Evolutionary conservation across 2,329 filamentous ascomycete genomes (phyloP), one percentile per base, ranked within the genome.

Genomic region (Sclerotinia spermophila): DNA sequence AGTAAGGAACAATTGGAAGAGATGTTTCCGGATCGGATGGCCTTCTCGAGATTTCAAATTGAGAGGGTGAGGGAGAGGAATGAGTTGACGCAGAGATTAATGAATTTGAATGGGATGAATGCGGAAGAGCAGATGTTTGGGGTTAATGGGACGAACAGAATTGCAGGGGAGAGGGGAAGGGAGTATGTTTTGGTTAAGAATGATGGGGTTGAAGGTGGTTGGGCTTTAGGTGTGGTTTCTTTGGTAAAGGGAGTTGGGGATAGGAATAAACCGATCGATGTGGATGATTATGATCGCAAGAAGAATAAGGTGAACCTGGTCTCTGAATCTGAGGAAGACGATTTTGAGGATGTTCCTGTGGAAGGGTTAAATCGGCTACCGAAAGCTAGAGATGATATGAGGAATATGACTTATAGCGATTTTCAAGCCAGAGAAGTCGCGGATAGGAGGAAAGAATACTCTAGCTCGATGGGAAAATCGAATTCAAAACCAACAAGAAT

Each of bases 1-100:
- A 97, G 93, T 70, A 98, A 98, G 81, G 95, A 99, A 74, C 96
- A 99, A 81, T 82, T 99, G 21, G 94, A 98, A 75, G 88, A 86
- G 60, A 99, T 99, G 96, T 99, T 99, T 79, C 95, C 96, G 0
- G 92, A 99, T 79, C 89, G 96, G 38, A 97, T 99, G 94, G 96
- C 91, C 0, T 99, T 99, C 78, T 97, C 94, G 1, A 91, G 86
- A 72, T 99, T 99, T 78, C 96, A 99, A 81, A 97, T 99, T 71
- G 96, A 98, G 79, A 86, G 96, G 71, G 96, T 98, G 17, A 89
- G 87, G 75, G 95, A 99, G 82, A 86, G 96, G 65, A 99, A 99
- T 77, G 92, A 97, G 73, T 85, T 99, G 42, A 99, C 96, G 0
- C 96, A 99, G 79, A 87, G 95, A 53, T 83, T 99, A 70, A 99